Conservation (phyloP, 345 rosid genomes). For the Clarkia xantiana region DNA sequence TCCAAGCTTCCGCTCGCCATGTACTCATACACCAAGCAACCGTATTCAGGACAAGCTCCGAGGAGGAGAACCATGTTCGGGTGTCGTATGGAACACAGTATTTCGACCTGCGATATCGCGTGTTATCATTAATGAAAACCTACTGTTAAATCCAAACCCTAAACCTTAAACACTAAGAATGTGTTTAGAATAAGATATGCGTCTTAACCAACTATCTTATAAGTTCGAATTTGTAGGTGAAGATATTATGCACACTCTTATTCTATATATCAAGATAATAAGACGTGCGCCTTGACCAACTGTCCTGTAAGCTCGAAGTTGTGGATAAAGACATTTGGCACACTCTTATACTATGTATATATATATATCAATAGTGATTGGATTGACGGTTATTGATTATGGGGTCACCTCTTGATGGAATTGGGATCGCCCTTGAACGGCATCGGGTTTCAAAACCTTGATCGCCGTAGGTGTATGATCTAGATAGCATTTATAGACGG, state of each 20-base stretch:
- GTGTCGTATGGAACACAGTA: constrained; percentile 65
- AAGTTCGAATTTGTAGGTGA: no score
- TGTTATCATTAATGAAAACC: no score
- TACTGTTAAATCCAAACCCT: background rate
- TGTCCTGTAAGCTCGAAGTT: no score
- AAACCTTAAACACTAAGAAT: background rate
- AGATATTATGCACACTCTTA: background rate
- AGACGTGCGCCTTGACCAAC: no score
- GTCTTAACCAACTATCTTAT: no score
- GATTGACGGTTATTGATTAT: no score
- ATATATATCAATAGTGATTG: no score
- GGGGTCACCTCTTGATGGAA: constrained; percentile 55
- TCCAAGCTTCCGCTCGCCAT: constrained; percentile 93
- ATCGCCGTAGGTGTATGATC: constrained; percentile 72
- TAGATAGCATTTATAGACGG: constrained; percentile 48
- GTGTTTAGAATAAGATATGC: no score
- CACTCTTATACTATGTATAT: no score
- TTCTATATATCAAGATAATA: no score
- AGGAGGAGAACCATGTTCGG: constrained; percentile 94
- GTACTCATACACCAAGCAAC: constrained; percentile 79
- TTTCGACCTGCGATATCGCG: constrained; percentile 38
- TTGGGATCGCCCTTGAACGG: constrained; percentile 71
- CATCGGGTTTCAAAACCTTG: constrained; percentile 79
- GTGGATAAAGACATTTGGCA: background rate
- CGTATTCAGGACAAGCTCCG: constrained; percentile 82